Conservation (phyloP, 768 basidiomycete genomes). For the Myochromella boudieri region DNA sequence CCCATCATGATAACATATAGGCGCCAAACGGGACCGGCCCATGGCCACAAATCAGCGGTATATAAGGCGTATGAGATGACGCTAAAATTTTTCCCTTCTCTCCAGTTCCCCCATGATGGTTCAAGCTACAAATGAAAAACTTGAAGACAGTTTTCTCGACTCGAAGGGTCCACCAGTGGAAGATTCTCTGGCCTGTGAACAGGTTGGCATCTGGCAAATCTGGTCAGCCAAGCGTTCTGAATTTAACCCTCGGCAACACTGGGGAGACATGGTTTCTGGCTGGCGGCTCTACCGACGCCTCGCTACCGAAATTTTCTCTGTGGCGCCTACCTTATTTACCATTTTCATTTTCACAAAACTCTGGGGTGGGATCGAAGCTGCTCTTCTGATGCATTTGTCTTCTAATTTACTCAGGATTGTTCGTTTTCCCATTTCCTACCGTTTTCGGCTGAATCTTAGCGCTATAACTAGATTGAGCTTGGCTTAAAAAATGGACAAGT, state of each 20-base stretch:
- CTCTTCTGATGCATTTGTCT: constrained; percentile 25
- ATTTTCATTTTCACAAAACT: constrained; percentile 21
- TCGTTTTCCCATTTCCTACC: background rate
- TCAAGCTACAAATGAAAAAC: too few species aligned
- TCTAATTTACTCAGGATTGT: constrained; percentile 22
- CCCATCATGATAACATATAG: too few species aligned
- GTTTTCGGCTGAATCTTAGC: background rate
- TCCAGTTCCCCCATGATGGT: too few species aligned
- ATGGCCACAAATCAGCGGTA: too few species aligned
- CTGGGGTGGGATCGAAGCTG: constrained; percentile 23
- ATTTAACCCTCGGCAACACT: constrained; percentile 8
- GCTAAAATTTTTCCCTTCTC: too few species aligned
- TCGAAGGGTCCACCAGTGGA: too few species aligned
- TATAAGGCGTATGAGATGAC: too few species aligned
- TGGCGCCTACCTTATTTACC: constrained; percentile 20
- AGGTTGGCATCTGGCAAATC: constrained; percentile 21
- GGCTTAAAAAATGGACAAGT: constrained; percentile 18
- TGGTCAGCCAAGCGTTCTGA: constrained; percentile 6
- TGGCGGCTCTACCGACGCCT: constrained; percentile 21
- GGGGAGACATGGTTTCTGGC: constrained; percentile 10
- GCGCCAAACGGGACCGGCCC: too few species aligned
- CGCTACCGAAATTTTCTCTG: constrained; percentile 20
- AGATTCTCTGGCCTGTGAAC: too few species aligned
- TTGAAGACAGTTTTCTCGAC: too few species aligned
- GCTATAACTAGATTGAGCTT: constrained; percentile 21